Evolutionary conservation across 306 rosid genomes (phyloP).

Genomic region (Dryas octopetala): DNA sequence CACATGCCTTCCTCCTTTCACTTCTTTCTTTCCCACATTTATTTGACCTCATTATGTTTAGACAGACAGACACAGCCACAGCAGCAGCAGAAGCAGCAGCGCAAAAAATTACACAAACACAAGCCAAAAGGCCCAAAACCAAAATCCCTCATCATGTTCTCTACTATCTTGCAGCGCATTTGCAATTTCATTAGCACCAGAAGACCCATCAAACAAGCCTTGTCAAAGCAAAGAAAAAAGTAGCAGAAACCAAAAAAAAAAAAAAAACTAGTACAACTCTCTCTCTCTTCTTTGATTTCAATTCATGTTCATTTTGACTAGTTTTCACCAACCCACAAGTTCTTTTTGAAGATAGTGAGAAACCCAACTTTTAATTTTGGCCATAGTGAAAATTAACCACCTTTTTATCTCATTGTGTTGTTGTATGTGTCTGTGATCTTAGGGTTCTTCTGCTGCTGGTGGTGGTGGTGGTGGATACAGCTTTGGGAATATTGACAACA

Average conservation of each 20-base stretch:
- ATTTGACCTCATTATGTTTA: conserved; percentile 52
- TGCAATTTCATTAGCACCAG: not conserved
- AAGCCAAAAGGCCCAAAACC: not conserved
- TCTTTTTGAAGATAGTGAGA: not conserved
- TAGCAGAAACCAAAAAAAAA: too few relatives aligned
- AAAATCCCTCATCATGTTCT: not conserved
- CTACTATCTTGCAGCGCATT: not conserved
- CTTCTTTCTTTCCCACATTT: conserved; percentile 40
- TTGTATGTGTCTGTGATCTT: conserved; percentile 14
- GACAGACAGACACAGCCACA: conserved; percentile 25
- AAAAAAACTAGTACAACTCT: too few relatives aligned
- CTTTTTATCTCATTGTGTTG: conserved; percentile 6
- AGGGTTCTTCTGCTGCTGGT: conserved; percentile 18
- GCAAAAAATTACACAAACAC: conserved; percentile 7
- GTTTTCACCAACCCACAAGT: conserved; percentile 18
- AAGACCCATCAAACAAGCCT: not conserved
- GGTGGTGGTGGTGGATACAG: conserved; percentile 15
- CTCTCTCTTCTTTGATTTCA: conserved; percentile 10
- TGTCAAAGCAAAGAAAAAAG: too few relatives aligned
- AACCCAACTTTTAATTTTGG: not conserved
- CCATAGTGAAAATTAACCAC: not conserved
- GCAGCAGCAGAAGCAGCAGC: conserved; percentile 18
- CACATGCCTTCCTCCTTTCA: conserved; percentile 37
- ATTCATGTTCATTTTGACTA: conserved; percentile 12
- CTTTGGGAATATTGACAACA: conserved; percentile 8